Percentiles rank a stretch among this genome's conserved stretches.
Conservation (phyloP, 2,329 filamentous ascomycete genomes). For the Daldinia eschscholtzii region DNA sequence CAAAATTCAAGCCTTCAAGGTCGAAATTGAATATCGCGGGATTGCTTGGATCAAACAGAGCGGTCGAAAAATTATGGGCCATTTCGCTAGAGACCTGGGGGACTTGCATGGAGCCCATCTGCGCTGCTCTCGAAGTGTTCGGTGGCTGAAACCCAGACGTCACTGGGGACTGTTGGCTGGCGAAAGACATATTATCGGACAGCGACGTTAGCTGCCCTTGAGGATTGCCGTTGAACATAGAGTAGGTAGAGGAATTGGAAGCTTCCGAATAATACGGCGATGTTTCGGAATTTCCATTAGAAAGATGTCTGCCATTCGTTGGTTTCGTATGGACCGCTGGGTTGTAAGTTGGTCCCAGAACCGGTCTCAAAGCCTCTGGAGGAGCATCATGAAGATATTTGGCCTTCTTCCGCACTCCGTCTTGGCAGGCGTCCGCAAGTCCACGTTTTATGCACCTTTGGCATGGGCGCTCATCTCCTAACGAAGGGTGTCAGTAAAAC, state of each 20-base stretch:
- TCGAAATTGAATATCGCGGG: slow-evolving; percentile 96
- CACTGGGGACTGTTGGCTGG: slow-evolving; percentile 77
- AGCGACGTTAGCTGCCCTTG: slow-evolving; percentile 61
- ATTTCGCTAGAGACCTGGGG: slow-evolving; percentile 65
- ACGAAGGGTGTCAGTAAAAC: slow-evolving; percentile 35
- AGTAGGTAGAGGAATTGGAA: slow-evolving; percentile 61
- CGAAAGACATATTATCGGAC: slow-evolving; percentile 67
- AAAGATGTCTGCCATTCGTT: slow-evolving; percentile 62
- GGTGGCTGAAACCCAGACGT: slow-evolving; percentile 77
- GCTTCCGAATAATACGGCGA: slow-evolving; percentile 64
- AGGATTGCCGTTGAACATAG: slow-evolving; percentile 62
- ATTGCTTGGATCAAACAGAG: slow-evolving; percentile 90
- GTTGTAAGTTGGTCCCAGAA: slow-evolving; percentile 79
- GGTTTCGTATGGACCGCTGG: slow-evolving; percentile 64
- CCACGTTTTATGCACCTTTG: slow-evolving; percentile 94
- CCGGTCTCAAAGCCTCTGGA: slow-evolving; percentile 88
- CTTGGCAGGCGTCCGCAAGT: slow-evolving; percentile 90
- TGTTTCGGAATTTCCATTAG: slow-evolving; percentile 61
- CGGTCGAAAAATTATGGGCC: slow-evolving; percentile 60
- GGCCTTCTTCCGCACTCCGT: slow-evolving; percentile 97
- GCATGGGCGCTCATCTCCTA: slow-evolving; percentile 95
- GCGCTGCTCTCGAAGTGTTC: slow-evolving; percentile 61
- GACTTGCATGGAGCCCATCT: slow-evolving; percentile 62
- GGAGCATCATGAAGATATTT: slow-evolving; percentile 99
- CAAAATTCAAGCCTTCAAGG: slow-evolving; percentile 92